Base-by-base conservation (phyloP, 2,329 filamentous ascomycete species). In the Fusarium secorum region DNA sequence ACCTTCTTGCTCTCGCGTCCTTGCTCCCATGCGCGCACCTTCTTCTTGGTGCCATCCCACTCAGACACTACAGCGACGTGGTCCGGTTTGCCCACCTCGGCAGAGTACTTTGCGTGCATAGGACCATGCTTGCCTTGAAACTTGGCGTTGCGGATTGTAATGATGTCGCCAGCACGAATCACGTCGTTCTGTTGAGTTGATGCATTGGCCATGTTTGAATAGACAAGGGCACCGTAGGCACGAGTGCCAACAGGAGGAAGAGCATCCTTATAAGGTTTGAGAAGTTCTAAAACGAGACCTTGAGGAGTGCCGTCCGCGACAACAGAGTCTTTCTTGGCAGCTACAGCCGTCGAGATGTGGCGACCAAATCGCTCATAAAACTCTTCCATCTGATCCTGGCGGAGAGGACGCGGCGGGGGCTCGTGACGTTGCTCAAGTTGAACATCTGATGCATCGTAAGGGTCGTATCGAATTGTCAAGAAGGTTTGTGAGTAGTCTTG, bases 41-140 rank as follows among this genome's bases (percentile, higher is more conserved):
- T 98, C 87, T 97, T 97, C 88, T 98, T 97, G 42, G 94, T 97
- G 6, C 96, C 96, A 80, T 99, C 96, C 96, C 96, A 99, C 80
- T 99, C 96, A 14, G 94, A 89, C 7, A 99, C 95, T 5, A 99
- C 84, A 4, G 89, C 96, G 0, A 98, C 95, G 77, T 99, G 96
- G 70, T 95, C 93, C 7, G 89, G 89, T 79, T 93, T 96, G 71
- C 94, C 95, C 2, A 98, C 93, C 74, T 99, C 96, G 56, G 89
- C 85, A 52, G 87, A 91, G 80, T 99, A 99, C 80, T 98, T 98
- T 72, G 93, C 92, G 79, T 98, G 95, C 92, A 99, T 95, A 8
- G 94, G 88, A 3, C 96, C 96, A 74, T 95, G 93, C 81, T 98
- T 97, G 64, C 96, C 96, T 81, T 98, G 94, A 83, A 99, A 98